phyloP scores from a whole-genome alignment of 2,329 filamentous ascomycete species.

The Corinectria fuckeliana region DNA sequence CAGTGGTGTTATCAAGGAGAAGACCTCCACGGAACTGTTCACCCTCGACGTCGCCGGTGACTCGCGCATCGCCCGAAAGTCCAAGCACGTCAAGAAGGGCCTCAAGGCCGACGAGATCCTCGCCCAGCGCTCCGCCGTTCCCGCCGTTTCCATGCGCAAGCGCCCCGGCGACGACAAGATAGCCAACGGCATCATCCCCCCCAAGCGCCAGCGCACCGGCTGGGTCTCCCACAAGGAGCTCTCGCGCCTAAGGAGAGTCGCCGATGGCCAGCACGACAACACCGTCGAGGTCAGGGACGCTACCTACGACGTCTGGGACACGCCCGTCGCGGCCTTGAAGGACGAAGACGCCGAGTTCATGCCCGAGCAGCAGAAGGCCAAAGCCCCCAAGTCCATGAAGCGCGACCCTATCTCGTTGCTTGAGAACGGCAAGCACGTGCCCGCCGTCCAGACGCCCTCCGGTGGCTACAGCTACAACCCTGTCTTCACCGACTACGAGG shows the following conservation, averaged over 20 bases:
- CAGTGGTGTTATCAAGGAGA: slow-evolving; percentile 86
- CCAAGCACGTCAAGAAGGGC: slow-evolving; percentile 73
- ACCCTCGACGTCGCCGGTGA: slow-evolving; percentile 79
- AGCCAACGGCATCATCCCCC: slow-evolving; percentile 73
- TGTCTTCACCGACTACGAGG: slow-evolving; percentile 82
- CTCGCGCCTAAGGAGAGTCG: slow-evolving; percentile 76
- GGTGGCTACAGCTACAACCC: slow-evolving; percentile 95
- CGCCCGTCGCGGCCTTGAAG: slow-evolving; percentile 49
- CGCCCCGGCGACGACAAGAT: slow-evolving; percentile 71
- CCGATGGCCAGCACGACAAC: slow-evolving; percentile 71
- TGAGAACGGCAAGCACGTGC: slow-evolving; percentile 80
- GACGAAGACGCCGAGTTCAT: slow-evolving; percentile 61
- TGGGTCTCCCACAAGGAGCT: slow-evolving; percentile 89
- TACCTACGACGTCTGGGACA: slow-evolving; percentile 81
- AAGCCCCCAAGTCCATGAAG: slow-evolving; percentile 77
- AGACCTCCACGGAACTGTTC: slow-evolving; percentile 84
- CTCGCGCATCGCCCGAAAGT: slow-evolving; percentile 66
- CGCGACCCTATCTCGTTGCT: slow-evolving; percentile 80
- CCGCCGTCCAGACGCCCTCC: slow-evolving; percentile 78
- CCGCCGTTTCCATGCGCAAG: slow-evolving; percentile 80
- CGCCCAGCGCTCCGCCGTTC: slow-evolving; percentile 79
- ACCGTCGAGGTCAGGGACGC: slow-evolving; percentile 65
- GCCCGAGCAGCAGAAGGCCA: slow-evolving; percentile 68
- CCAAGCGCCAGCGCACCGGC: slow-evolving; percentile 78
- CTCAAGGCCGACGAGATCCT: slow-evolving; percentile 94